Percentiles rank a stretch among this genome's conserved stretches.
These are phyloP conservation scores for Cryptosporidium andersoni DNA, from an alignment of 169 alveolate genomes.

Conservation along the genomic window DNA sequence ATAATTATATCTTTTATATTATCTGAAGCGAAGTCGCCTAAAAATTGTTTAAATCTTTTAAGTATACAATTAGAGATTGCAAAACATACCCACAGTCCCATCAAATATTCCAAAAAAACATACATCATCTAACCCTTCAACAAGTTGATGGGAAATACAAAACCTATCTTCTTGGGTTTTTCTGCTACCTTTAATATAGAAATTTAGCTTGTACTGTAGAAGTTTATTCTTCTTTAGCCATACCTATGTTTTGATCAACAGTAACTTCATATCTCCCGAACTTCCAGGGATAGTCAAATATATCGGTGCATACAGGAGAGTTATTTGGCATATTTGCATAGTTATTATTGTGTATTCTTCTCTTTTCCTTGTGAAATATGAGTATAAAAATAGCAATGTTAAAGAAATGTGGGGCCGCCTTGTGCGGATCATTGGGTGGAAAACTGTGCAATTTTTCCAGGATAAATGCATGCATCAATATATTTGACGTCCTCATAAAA, in stretches of 20 bases:
- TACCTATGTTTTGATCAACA: conserved; percentile 61
- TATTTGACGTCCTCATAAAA: too few relatives aligned
- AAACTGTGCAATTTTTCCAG: too few relatives aligned
- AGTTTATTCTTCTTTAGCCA: not conserved
- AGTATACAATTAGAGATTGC: not conserved
- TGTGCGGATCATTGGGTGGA: too few relatives aligned
- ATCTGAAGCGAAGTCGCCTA: conserved; percentile 80
- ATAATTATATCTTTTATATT: conserved; percentile 78
- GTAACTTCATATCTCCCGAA: conserved; percentile 69
- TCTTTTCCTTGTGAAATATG: too few relatives aligned
- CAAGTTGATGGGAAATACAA: conserved; percentile 74
- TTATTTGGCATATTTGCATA: conserved; percentile 20
- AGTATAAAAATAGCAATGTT: too few relatives aligned
- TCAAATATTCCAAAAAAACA: conserved; percentile 83
- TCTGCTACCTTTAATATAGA: conserved; percentile 75
- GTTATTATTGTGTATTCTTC: too few relatives aligned
- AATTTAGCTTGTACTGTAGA: not conserved
- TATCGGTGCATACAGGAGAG: conserved; percentile 56
- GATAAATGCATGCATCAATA: too few relatives aligned
- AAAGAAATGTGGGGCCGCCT: too few relatives aligned
- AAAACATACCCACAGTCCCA: conserved; percentile 83
- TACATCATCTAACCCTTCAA: conserved; percentile 67
- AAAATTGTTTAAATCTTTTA: not conserved
- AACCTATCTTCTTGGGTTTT: conserved; percentile 82
- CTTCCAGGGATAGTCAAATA: conserved; percentile 51